These are phyloP conservation scores for Prunus mume DNA, from an alignment of 306 rosid species.

Conservation along the genomic window DNA sequence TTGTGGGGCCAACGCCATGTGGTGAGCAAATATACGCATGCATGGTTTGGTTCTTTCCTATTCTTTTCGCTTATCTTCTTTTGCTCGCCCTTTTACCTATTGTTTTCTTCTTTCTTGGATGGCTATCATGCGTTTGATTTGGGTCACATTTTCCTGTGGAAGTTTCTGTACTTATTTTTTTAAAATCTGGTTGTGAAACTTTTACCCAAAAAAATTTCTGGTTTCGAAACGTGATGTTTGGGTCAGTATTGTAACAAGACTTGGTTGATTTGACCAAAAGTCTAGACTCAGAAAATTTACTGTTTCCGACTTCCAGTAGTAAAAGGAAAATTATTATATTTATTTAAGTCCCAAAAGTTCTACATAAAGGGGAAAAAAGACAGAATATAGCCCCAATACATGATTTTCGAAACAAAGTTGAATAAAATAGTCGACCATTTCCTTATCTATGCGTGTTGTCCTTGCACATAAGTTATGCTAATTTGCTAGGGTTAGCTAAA, in stretches of 20 bases:
- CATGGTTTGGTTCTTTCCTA: conserved; percentile 15
- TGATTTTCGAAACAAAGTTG: too few species aligned
- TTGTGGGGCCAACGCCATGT: conserved; percentile 48
- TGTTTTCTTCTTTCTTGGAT: conserved; percentile 19
- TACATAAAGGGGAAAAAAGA: too few species aligned
- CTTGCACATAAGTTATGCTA: too few species aligned
- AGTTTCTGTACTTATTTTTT: not conserved
- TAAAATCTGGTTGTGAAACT: not conserved
- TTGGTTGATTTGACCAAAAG: not conserved
- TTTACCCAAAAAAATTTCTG: not conserved
- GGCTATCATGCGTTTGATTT: conserved; percentile 14
- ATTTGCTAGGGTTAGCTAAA: too few species aligned
- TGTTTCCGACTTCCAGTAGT: not conserved
- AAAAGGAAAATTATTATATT: not conserved
- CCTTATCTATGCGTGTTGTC: too few species aligned
- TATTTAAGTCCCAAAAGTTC: not conserved
- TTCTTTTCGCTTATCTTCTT: conserved; percentile 10
- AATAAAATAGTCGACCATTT: too few species aligned
- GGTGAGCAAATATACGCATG: conserved; percentile 30
- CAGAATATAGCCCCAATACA: too few species aligned
- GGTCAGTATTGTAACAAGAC: not conserved
- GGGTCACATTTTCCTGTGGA: conserved; percentile 3
- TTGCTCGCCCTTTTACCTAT: conserved; percentile 26
- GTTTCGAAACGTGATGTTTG: not conserved
- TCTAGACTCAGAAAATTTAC: not conserved